A percentile compares a stretch with the other conserved stretches of the same genome.
phyloP scores from a whole-genome alignment of 257 asterid genomes.

The Ehretia macrophylla region DNA sequence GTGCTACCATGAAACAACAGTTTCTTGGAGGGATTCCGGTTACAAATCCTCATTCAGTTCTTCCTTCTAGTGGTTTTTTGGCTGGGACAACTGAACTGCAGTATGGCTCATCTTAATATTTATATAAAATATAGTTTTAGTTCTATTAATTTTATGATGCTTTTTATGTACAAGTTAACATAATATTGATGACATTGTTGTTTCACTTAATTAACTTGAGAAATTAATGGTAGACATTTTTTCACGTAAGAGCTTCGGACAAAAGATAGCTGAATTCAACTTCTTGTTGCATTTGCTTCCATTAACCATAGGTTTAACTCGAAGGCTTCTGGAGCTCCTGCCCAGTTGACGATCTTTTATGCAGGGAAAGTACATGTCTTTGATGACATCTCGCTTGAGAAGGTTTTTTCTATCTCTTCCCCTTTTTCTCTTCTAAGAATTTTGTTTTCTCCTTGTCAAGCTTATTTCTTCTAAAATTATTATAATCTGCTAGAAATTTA shows the following conservation, averaged over 20 bases:
- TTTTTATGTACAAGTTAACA: no score
- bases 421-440: no score
- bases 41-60: slow-evolving; percentile 25
- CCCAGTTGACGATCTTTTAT: slow-evolving; percentile 65
- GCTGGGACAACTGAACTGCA: slow-evolving; percentile 47
- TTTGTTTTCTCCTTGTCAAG: not conserved
- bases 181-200: no score
- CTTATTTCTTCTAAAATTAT: not conserved
- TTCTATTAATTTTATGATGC: no score
- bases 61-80: slow-evolving; percentile 28
- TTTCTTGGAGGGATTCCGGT: slow-evolving; percentile 45
- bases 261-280: no score
- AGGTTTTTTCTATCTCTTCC: slow-evolving; percentile 25
- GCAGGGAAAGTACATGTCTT: slow-evolving; percentile 57
- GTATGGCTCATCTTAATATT: slow-evolving; percentile 19
- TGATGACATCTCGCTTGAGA: slow-evolving; percentile 51
- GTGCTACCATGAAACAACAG: slow-evolving; percentile 36
- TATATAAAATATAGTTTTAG: not conserved
- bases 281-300: no score
- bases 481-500: not conserved
- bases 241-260: no score
- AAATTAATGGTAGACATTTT: no score
- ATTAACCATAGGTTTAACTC: slow-evolving; percentile 25
- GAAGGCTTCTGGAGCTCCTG: slow-evolving; percentile 33
- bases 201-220: no score